Percentiles rank a stretch among this genome's conserved stretches.
phyloP scores from a whole-genome alignment of 2,329 filamentous ascomycete species.

The Ophiostoma fasciatum region DNA sequence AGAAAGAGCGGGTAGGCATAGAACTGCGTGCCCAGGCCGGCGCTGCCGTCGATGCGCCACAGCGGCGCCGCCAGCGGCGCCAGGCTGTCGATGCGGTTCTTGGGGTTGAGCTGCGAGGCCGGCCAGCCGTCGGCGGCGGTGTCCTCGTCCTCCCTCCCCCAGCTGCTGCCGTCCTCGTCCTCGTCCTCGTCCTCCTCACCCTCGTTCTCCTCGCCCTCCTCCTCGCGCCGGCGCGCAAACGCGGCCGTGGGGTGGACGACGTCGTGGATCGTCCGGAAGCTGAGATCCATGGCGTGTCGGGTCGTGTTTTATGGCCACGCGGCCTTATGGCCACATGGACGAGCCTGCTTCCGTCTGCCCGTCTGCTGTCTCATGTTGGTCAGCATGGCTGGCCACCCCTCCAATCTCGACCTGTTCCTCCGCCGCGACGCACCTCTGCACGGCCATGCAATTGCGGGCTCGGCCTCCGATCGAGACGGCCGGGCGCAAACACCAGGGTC shows the following conservation, averaged over 20 bases:
- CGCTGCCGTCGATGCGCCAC: constrained; percentile 46
- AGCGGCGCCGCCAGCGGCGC: constrained; percentile 26
- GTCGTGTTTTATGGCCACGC: no score
- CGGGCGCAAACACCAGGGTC: no score
- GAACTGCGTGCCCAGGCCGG: constrained; percentile 41
- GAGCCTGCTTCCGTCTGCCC: no score
- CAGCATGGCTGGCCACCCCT: no score
- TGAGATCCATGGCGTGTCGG: constrained; percentile 33
- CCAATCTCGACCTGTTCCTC: no score
- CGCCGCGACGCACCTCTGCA: no score
- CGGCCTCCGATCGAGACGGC: no score
- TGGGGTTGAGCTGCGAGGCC: constrained; percentile 39
- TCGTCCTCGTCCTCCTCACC: background rate
- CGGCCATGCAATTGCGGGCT: no score
- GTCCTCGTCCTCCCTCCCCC: no score
- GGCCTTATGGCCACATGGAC: no score
- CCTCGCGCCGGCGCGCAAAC: constrained; percentile 18
- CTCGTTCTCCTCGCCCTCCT: background rate
- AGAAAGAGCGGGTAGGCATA: constrained; percentile 41
- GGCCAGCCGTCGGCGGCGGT: constrained; percentile 24
- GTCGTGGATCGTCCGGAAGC: constrained; percentile 34
- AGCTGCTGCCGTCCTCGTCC: background rate
- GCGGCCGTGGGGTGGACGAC: constrained; percentile 44
- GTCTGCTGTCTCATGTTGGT: no score
- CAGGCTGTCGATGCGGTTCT: constrained; percentile 45